Evolutionary conservation across 75 land plant species (phyloP), one percentile per base, ranked within the genome.

Genomic region (Cunninghamia lanceolata): DNA sequence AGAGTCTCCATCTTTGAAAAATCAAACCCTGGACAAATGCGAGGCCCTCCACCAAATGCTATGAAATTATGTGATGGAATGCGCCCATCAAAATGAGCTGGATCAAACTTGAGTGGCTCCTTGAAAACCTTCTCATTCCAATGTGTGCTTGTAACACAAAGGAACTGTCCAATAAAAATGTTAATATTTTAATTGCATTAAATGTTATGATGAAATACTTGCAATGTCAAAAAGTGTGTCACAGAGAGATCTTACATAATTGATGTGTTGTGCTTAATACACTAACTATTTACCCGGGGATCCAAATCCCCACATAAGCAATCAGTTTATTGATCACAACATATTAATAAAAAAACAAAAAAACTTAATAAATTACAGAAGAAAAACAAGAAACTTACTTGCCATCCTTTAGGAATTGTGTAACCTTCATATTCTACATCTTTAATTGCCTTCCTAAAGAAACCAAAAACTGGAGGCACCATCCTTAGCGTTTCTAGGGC

Each of bases 391-490:
- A n/a, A n/a, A 21, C 88, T n/a, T n/a, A n/a, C 96, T 74, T 93
- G 90, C 96, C 96, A 95, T 9, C 91, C 95, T 86, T 59, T 87
- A n/a, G n/a, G n/a, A n/a, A n/a, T n/a, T n/a, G n/a, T n/a, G n/a
- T n/a, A n/a, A n/a, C n/a, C n/a, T n/a, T n/a, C n/a, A n/a, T n/a
- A n/a, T n/a, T n/a, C n/a, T n/a, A n/a, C n/a, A n/a, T n/a, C n/a
- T n/a, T n/a, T 85, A 34, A 89, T 6, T 28, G 91, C 93, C 17
- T 32, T 85, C 42, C 95, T 90, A 84, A 94, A 94, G 15, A 87
- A 85, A n/a, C 90, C 94, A 42, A 85, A 74, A 1, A 89, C 85
- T 0, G 97, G 97, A 68, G 95, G 91, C 70, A 85, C 39, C 42
- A 89, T 1, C 73, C 96, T 87, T 75, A 92, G 82, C 36, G 89